These are phyloP conservation scores for Sextonia rubra DNA, from an alignment of 164 flowering plant genomes.

Conservation along the genomic window DNA sequence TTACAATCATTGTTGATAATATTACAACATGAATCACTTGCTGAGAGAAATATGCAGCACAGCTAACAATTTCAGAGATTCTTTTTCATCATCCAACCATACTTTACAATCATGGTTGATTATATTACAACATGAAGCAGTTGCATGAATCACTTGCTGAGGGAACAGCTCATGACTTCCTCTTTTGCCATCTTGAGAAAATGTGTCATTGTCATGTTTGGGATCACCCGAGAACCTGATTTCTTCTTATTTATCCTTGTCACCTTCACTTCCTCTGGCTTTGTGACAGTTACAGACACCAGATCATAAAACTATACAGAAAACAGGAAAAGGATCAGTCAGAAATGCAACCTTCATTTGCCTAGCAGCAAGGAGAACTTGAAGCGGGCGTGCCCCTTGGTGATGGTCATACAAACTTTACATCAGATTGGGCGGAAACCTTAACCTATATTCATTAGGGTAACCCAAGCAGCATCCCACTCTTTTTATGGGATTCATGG, in stretches of 20 bases:
- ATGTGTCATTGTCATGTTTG: slow-evolving; percentile 55
- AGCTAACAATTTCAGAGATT: background rate
- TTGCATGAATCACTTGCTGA: background rate
- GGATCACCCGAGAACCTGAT: slow-evolving; percentile 35
- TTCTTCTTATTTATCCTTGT: slow-evolving; percentile 69
- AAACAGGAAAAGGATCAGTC: background rate
- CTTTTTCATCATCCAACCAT: background rate
- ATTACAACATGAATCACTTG: slow-evolving; percentile 3
- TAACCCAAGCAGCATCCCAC: too few relatives aligned
- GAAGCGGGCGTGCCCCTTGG: background rate
- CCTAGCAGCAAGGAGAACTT: background rate
- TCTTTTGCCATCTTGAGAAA: slow-evolving; percentile 80
- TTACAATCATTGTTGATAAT: background rate
- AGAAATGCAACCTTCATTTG: background rate
- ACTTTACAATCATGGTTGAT: background rate
- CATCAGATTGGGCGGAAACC: too few relatives aligned
- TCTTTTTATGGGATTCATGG: too few relatives aligned
- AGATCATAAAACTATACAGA: slow-evolving; percentile 71
- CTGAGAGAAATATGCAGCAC: too few relatives aligned
- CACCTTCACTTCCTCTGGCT: slow-evolving; percentile 39
- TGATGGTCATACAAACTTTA: background rate
- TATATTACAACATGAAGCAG: slow-evolving; percentile 2
- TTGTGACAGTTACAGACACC: slow-evolving; percentile 50
- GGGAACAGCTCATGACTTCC: slow-evolving; percentile 23
- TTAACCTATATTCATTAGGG: too few relatives aligned